Percentiles rank a stretch among this genome's conserved stretches.
Conservation (phyloP, 2,329 filamentous ascomycete genomes). For the Ophiostoma piceae region DNA sequence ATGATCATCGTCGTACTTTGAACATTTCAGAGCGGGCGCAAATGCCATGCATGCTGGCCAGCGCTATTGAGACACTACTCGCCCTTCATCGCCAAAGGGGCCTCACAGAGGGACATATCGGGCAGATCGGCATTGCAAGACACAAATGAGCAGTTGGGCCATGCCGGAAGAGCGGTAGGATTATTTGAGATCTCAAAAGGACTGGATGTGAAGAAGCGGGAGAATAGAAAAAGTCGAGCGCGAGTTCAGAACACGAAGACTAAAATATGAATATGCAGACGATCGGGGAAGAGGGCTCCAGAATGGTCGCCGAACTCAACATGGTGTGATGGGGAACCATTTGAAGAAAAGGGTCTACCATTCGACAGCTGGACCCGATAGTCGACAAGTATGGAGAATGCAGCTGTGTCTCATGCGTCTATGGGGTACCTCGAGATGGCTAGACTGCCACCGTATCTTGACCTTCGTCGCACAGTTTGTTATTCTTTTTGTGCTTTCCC, state of each 20-base stretch:
- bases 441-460: background rate
- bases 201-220: background rate
- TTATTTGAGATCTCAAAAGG: background rate
- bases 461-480: background rate
- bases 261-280: background rate
- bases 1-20: background rate
- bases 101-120: background rate
- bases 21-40: background rate
- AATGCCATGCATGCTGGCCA: background rate
- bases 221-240: background rate
- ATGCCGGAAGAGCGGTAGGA: background rate
- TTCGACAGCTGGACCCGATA: background rate
- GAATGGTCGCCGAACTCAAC: slow-evolving; percentile 6
- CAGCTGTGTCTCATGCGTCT: background rate
- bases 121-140: background rate
- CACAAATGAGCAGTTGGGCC: background rate
- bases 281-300: background rate
- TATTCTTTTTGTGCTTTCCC: background rate
- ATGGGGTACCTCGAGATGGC: background rate
- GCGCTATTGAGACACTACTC: background rate
- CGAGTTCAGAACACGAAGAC: background rate
- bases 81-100: background rate
- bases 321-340: background rate
- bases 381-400: background rate
- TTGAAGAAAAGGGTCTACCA: background rate